phyloP scores from a whole-genome alignment of 2,329 filamentous ascomycete species.

The Nannizziopsis arthrosporioides region DNA sequence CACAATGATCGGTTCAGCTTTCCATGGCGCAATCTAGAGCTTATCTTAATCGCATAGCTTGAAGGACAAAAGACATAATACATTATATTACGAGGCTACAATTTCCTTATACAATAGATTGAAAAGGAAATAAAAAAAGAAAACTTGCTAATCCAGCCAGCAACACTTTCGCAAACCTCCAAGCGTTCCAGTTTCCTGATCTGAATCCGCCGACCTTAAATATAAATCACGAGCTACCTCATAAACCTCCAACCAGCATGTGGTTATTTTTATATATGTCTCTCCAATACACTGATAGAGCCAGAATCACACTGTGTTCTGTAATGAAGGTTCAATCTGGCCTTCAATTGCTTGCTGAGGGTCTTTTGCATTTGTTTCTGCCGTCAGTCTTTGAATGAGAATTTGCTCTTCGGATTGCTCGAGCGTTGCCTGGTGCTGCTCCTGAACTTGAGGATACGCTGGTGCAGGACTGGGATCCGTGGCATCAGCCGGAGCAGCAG shows the following conservation, averaged over 20 bases:
- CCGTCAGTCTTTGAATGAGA: conserved; percentile 34
- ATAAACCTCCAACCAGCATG: background rate
- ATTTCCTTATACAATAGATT: background rate
- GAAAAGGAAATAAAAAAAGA: no score
- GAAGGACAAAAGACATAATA: no score
- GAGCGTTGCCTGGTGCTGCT: conserved; percentile 18
- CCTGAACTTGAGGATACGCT: conserved; percentile 8
- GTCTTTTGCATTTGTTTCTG: conserved; percentile 31
- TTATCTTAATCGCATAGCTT: no score
- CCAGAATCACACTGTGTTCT: conserved; percentile 14
- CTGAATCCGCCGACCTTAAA: background rate
- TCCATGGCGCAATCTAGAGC: no score
- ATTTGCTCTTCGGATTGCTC: conserved; percentile 35
- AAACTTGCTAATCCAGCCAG: background rate
- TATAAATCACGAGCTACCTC: background rate
- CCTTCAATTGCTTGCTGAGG: conserved; percentile 25
- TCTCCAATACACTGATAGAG: background rate
- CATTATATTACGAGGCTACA: background rate
- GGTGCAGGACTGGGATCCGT: conserved; percentile 17
- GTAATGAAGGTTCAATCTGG: conserved; percentile 28
- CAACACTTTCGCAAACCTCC: background rate
- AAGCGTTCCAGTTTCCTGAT: no score
- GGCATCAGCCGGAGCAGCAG: no score
- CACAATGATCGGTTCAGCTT: no score
- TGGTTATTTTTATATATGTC: background rate